These are phyloP conservation scores for Leishmania gerbilli DNA, from an alignment of 208 protist genomes.

Conservation along the genomic window DNA sequence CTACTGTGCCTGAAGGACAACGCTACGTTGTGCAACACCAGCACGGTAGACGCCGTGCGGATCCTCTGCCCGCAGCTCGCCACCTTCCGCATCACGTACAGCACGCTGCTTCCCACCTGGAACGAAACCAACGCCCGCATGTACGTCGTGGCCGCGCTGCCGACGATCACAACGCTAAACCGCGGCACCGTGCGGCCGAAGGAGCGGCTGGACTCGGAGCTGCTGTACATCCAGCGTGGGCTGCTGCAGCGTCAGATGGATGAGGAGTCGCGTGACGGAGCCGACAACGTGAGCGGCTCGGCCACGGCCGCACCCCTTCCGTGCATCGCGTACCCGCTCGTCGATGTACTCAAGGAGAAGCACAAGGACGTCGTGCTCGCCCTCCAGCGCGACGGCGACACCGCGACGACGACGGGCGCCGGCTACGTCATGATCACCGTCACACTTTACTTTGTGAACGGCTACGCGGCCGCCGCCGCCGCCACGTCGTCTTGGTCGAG, in stretches of 20 bases:
- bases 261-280: slow-evolving; percentile 8
- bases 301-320: neutral
- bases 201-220: slow-evolving; percentile 82
- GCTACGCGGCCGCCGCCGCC: slow-evolving; percentile 23
- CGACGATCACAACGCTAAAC: slow-evolving; percentile 76
- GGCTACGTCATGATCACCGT: slow-evolving; percentile 73
- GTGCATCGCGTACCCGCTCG: slow-evolving; percentile 46
- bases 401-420: slow-evolving; percentile 60
- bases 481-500: neutral
- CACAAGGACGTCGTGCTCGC: slow-evolving; percentile 88
- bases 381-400: slow-evolving; percentile 74
- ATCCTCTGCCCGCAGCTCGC: slow-evolving; percentile 55
- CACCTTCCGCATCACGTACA: slow-evolving; percentile 83
- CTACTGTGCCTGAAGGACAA: slow-evolving; percentile 85
- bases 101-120: slow-evolving; percentile 67
- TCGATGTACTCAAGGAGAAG: slow-evolving; percentile 68
- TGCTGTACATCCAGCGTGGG: slow-evolving; percentile 89
- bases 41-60: slow-evolving; percentile 70
- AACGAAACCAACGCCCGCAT: slow-evolving; percentile 86
- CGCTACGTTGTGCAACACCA: slow-evolving; percentile 38
- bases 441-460: slow-evolving; percentile 56
- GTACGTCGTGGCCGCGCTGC: slow-evolving; percentile 85
- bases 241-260: slow-evolving; percentile 41
- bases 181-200: slow-evolving; percentile 77
- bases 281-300: neutral